Conservation (phyloP, 345 rosid species). For the Aegle marmelos region DNA sequence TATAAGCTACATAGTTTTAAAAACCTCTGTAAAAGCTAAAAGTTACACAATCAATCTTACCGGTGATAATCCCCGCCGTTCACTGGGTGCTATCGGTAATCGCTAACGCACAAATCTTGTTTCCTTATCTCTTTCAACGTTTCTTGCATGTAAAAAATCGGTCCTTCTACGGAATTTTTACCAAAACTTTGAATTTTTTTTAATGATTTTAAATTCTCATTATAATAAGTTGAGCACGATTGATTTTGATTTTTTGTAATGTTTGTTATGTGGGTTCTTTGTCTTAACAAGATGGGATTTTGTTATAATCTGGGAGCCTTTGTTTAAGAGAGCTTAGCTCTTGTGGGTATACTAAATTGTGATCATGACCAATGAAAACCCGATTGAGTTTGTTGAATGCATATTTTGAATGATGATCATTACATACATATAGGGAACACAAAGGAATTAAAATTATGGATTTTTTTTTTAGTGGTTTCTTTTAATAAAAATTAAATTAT, state of each 20-base stretch:
- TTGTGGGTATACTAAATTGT: too few relatives aligned
- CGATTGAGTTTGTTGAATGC: not conserved
- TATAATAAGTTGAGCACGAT: not conserved
- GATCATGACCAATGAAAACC: not conserved
- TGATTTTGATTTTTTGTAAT: not conserved
- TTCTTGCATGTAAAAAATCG: not conserved
- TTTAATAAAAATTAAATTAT: not conserved
- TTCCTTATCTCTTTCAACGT: not conserved
- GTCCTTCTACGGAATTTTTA: not conserved
- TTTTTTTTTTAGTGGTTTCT: too few relatives aligned
- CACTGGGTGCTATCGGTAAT: not conserved
- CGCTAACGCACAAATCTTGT: not conserved
- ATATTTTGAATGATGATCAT: not conserved
- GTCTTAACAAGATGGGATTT: not conserved
- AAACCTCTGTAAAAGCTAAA: too few relatives aligned
- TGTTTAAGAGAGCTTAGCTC: not conserved
- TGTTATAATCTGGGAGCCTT: not conserved
- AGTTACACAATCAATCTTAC: not conserved
- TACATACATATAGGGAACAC: not conserved
- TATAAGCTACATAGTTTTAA: not conserved
- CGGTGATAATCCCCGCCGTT: not conserved
- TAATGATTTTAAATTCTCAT: not conserved
- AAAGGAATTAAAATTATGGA: not conserved
- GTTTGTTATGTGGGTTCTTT: not conserved
- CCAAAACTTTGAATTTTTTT: not conserved